Base-by-base conservation (phyloP, 2,329 filamentous ascomycete species). In the Penicillium corylophilum region DNA sequence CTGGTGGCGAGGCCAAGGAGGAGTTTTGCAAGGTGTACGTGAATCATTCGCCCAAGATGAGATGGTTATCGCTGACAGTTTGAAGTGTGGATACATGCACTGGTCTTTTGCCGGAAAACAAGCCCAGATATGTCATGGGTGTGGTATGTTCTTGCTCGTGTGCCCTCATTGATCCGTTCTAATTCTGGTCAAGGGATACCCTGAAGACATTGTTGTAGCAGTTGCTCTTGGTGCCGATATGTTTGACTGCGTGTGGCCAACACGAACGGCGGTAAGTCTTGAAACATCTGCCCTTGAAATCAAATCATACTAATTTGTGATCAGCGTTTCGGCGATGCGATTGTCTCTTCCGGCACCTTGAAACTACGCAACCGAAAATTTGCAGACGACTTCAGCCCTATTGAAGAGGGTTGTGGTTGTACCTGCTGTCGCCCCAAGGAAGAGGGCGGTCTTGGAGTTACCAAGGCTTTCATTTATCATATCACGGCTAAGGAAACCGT, bases 191-290 rank as follows among this genome's bases (percentile, higher is more conserved):
- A 12, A 83, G 80, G 91, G 94, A 12, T 99, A 96, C 71, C 94
- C 94, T 1, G 94, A 97, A 75, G 94, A 99, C 67, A 79, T 99
- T 50, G 83, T 99, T 2, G 92, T 99, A 35, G 95, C 90, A 47
- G 86, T 96, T 4, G 94, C 94, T 1, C 80, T 99, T 0, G 94
- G 94, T 3, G 94, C 94, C 44, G 94, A 99, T 74, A 99, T 99
- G 94, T 99, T 99, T 69, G 94, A 99, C 74, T 99, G 95, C 68
- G 94, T 99, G 6, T 99, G 94, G 94, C 95, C 94, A 1, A 97
- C 94, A 4, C 82, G 94, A 48, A 99, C 94, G 31, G 94, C 94
- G 7, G 82, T 84, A 74, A 68, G 79, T 46, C 31, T 16, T 29
- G 31, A 36, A 10, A n/a, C 6, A 33, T 18, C 20, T 29, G 5